phyloP scores from a whole-genome alignment of 805 yeast genomes.

The Komagataella pastoris region DNA sequence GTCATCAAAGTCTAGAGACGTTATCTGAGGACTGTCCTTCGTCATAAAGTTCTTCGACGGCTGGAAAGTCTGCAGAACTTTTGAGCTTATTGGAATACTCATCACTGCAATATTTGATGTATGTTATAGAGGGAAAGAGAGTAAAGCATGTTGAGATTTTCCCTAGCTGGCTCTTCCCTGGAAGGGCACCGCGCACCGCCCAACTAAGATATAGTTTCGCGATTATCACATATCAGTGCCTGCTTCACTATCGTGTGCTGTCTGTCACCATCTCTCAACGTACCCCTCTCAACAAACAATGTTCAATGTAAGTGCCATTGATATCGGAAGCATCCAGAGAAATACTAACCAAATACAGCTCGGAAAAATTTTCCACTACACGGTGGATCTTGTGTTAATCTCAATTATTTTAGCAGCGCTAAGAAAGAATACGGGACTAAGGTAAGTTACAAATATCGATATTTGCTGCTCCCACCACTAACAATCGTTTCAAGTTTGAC shows the following conservation, averaged over 20 bases:
- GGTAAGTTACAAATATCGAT: slow-evolving; percentile 11
- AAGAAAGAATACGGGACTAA: slow-evolving; percentile 70
- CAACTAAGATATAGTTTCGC: not conserved
- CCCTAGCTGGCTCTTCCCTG: not conserved
- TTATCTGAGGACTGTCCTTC: slow-evolving; percentile 36
- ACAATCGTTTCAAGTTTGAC: slow-evolving; percentile 1
- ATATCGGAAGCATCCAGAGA: not conserved
- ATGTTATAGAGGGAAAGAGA: not conserved
- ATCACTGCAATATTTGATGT: not conserved
- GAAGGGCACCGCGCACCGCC: not conserved
- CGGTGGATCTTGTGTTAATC: slow-evolving; percentile 64
- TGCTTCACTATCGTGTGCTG: not conserved
- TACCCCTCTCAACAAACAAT: not conserved
- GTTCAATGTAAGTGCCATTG: not conserved
- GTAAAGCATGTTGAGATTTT: not conserved
- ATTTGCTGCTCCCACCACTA: slow-evolving; percentile 1
- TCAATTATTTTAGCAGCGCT: slow-evolving; percentile 81
- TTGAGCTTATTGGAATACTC: slow-evolving; percentile 6
- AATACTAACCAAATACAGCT: slow-evolving; percentile 18
- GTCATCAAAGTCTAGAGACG: slow-evolving; percentile 71
- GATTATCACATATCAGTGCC: not conserved
- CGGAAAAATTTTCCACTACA: slow-evolving; percentile 56
- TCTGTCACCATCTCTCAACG: too few relatives aligned
- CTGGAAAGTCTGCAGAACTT: slow-evolving; percentile 9
- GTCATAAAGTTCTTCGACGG: slow-evolving; percentile 26